phyloP scores from a whole-genome alignment of 1,284 basidiomycete species.

The Leccinum fallax region DNA sequence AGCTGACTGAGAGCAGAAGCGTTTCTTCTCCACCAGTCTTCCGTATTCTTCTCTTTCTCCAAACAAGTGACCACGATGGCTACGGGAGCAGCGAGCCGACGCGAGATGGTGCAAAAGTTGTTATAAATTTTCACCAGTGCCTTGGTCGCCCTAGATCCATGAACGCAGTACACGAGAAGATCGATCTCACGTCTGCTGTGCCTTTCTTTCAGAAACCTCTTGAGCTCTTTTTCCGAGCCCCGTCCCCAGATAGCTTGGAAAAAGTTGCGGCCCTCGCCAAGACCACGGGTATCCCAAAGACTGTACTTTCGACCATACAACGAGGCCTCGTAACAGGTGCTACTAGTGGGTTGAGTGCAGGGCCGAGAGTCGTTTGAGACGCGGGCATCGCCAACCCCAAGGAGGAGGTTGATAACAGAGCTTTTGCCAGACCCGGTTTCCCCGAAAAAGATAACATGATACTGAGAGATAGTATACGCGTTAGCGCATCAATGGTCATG shows the following conservation, averaged over 20 bases:
- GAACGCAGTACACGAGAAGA: constrained; percentile 35
- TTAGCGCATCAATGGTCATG: constrained; percentile 5
- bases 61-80: constrained; percentile 27
- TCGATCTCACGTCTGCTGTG: constrained; percentile 23
- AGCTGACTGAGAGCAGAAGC: neutral
- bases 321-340: constrained; percentile 14
- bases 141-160: constrained; percentile 24
- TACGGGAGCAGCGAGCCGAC: constrained; percentile 29
- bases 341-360: constrained; percentile 23
- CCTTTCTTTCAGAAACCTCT: constrained; percentile 27
- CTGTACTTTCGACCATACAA: constrained; percentile 14
- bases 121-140: constrained; percentile 24
- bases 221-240: constrained; percentile 20
- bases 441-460: constrained; percentile 30
- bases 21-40: constrained; percentile 34
- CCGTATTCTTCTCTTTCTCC: constrained; percentile 25
- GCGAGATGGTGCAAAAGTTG: constrained; percentile 27
- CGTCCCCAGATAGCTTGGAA: constrained; percentile 14
- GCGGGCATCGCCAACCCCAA: constrained; percentile 12
- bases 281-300: constrained; percentile 36
- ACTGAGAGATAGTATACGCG: neutral
- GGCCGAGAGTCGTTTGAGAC: constrained; percentile 20
- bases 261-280: constrained; percentile 20
- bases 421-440: constrained; percentile 35
- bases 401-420: constrained; percentile 33